Conservation (phyloP, 2,329 filamentous ascomycete genomes). For the Alternaria novae-zelandiae region DNA sequence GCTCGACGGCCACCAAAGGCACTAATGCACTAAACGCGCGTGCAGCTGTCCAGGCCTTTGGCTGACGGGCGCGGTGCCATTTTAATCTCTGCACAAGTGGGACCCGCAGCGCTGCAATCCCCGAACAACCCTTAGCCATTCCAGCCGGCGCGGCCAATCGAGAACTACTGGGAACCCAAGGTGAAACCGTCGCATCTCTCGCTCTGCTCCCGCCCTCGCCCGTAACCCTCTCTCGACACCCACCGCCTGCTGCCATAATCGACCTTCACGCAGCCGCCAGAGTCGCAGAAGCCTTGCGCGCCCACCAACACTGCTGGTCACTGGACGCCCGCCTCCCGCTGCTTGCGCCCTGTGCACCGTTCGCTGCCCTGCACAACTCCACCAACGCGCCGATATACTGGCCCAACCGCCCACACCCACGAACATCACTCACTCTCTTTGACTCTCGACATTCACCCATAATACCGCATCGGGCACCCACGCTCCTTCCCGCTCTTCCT, state of each 20-base stretch:
- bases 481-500: slow-evolving; percentile 4
- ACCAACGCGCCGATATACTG: slow-evolving; percentile 1
- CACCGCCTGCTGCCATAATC: slow-evolving; percentile 14
- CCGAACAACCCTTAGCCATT: slow-evolving; percentile 10
- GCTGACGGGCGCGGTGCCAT: slow-evolving; percentile 30
- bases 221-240: slow-evolving; percentile 27
- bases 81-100: slow-evolving; percentile 26
- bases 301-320: slow-evolving; percentile 8
- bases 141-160: slow-evolving; percentile 16
- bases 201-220: slow-evolving; percentile 11
- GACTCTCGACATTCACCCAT: neutral
- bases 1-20: neutral
- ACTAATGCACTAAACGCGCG: slow-evolving; percentile 20
- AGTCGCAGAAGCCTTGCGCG: slow-evolving; percentile 7
- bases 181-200: slow-evolving; percentile 36
- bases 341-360: slow-evolving; percentile 13
- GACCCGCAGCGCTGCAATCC: slow-evolving; percentile 15
- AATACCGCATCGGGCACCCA: neutral
- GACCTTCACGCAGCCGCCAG: slow-evolving; percentile 24
- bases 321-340: slow-evolving; percentile 11
- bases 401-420: neutral
- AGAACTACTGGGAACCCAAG: slow-evolving; percentile 11
- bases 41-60: slow-evolving; percentile 24
- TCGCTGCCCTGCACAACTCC: slow-evolving; percentile 1
- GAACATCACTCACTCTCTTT: no score